These are phyloP conservation scores for Penicillium atrosanguineum DNA, from an alignment of 495 filamentous ascomycete genomes.

Conservation along the genomic window DNA sequence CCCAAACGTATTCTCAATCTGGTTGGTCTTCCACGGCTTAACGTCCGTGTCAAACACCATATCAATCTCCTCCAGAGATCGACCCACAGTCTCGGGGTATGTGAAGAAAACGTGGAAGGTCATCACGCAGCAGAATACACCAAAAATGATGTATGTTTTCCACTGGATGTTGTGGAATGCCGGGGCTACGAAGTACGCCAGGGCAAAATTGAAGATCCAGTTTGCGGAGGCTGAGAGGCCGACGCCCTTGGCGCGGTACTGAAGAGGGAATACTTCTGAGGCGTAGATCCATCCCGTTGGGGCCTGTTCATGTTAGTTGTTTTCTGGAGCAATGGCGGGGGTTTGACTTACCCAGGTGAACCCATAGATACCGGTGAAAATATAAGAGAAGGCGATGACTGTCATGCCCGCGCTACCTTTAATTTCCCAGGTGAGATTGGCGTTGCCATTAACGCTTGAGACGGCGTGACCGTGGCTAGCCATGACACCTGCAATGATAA, in stretches of 20 bases:
- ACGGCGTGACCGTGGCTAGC: constrained; percentile 51
- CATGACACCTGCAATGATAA: constrained; percentile 57
- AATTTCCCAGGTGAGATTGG: constrained; percentile 64
- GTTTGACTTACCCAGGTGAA: constrained; percentile 51
- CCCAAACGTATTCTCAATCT: constrained; percentile 25
- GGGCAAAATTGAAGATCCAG: constrained; percentile 76
- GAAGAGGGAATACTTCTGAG: constrained; percentile 71
- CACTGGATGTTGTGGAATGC: constrained; percentile 71
- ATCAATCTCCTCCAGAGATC: constrained; percentile 70
- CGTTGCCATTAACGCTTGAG: constrained; percentile 59
- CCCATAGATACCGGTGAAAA: constrained; percentile 74
- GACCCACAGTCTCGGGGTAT: constrained; percentile 70
- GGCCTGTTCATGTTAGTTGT: constrained; percentile 38
- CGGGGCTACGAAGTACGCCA: constrained; percentile 68
- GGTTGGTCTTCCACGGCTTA: constrained; percentile 28
- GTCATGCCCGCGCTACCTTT: constrained; percentile 61
- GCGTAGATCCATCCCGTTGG: constrained; percentile 74
- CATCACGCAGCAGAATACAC: constrained; percentile 62
- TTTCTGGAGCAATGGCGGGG: not conserved
- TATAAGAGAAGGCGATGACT: constrained; percentile 74
- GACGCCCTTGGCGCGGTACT: constrained; percentile 71
- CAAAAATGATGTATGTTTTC: constrained; percentile 74
- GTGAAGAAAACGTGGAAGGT: constrained; percentile 63
- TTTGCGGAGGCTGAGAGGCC: constrained; percentile 64
- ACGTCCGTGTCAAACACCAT: constrained; percentile 32